These are phyloP conservation scores for Cenchrus americanus DNA, from an alignment of 176 grass and related monocot genomes.

Conservation along the genomic window DNA sequence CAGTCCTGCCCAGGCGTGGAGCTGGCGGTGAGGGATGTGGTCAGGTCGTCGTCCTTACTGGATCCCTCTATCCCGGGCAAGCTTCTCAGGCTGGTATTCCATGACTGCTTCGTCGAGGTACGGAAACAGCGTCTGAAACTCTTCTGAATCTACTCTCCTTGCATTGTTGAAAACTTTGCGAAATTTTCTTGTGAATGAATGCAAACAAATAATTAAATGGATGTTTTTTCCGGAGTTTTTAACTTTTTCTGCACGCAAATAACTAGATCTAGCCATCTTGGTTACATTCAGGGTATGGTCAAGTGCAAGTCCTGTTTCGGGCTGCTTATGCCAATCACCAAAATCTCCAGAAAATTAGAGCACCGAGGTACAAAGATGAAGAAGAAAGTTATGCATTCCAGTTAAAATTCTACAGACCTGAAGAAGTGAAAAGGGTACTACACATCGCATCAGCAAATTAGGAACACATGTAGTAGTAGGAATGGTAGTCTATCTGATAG, in stretches of 20 bases:
- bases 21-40: slow-evolving; percentile 68
- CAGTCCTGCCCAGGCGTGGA: slow-evolving; percentile 73
- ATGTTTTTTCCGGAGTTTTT: not conserved
- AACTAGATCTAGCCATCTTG: slow-evolving; percentile 14
- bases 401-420: not conserved
- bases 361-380: not conserved
- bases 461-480: not conserved
- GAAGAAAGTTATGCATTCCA: not conserved
- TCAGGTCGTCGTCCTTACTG: slow-evolving; percentile 55
- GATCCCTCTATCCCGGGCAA: slow-evolving; percentile 76
- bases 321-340: not conserved
- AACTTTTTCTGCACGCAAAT: not conserved
- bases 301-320: not conserved
- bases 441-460: not conserved
- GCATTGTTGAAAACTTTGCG: not conserved
- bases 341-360: not conserved
- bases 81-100: slow-evolving; percentile 89
- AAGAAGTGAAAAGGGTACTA: not conserved
- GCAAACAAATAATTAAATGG: not conserved
- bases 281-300: not conserved
- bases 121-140: not conserved
- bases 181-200: not conserved
- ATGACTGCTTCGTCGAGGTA: slow-evolving; percentile 98
- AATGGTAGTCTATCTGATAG: not conserved
- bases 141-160: not conserved